Percentiles rank a stretch among this genome's conserved stretches.
Evolutionary conservation across 352 stramenopile genomes (phyloP).

Genomic region (Pythium rishiriense): DNA sequence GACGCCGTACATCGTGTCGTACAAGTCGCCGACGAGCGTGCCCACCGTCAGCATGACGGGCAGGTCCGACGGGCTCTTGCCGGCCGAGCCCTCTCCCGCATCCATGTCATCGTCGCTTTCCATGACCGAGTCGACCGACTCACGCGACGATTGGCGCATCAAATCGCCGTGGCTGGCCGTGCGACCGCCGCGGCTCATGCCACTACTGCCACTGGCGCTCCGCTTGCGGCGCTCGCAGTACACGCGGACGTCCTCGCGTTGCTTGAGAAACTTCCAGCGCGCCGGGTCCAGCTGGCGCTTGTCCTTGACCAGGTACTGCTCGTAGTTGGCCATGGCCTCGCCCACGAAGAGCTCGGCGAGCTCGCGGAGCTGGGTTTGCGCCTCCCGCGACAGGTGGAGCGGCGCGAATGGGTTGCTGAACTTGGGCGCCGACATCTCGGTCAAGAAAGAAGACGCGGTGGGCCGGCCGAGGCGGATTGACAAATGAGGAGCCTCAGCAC

Average conservation of each 20-base stretch:
- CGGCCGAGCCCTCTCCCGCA: conserved; percentile 19
- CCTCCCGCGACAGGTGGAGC: conserved; percentile 33
- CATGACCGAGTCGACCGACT: too few relatives aligned
- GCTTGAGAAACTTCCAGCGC: conserved; percentile 49
- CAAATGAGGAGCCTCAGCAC: background rate
- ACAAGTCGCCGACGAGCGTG: conserved; percentile 46
- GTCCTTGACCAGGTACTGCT: conserved; percentile 49
- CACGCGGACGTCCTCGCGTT: conserved; percentile 47
- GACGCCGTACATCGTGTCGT: conserved; percentile 64
- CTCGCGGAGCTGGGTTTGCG: conserved; percentile 9
- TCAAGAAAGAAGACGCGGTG: too few relatives aligned
- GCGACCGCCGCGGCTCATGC: too few relatives aligned
- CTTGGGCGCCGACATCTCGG: conserved; percentile 31
- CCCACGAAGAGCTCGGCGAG: conserved; percentile 43
- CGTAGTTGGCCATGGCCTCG: conserved; percentile 50
- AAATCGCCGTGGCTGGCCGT: too few relatives aligned
- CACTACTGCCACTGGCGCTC: too few relatives aligned
- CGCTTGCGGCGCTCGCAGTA: conserved; percentile 44
- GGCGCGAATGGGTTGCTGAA: conserved; percentile 40
- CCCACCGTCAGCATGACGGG: conserved; percentile 30
- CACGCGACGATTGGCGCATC: too few relatives aligned
- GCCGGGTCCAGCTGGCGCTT: conserved; percentile 39
- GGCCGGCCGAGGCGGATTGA: background rate
- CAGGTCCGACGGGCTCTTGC: conserved; percentile 22
- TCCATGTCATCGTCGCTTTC: too few relatives aligned